These are phyloP conservation scores for Magnaporthiopsis rhizophila DNA, from an alignment of 2,329 filamentous ascomycete species.

Conservation along the genomic window DNA sequence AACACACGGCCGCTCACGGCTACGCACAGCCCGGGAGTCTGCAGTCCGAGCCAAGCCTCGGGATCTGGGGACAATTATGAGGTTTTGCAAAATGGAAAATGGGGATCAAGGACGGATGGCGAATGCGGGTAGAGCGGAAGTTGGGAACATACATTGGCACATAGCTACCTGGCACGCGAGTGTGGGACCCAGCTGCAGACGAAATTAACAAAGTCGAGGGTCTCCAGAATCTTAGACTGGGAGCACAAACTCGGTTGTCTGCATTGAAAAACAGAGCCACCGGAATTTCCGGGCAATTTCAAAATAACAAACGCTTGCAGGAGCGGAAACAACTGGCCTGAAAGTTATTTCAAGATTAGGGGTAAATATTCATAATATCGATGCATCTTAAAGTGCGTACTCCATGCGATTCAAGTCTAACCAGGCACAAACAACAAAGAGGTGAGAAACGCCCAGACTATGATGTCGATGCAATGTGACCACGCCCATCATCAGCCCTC, in stretches of 20 bases:
- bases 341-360: background rate
- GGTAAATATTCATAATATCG: background rate
- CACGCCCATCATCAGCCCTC: slow-evolving; percentile 24
- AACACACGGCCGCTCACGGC: background rate
- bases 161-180: background rate
- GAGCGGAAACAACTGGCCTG: background rate
- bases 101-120: too few species aligned
- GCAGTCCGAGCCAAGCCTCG: background rate
- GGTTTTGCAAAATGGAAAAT: background rate
- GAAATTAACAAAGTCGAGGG: too few species aligned
- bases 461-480: too few species aligned
- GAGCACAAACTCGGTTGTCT: background rate
- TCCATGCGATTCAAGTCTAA: too few species aligned
- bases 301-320: background rate
- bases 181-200: background rate
- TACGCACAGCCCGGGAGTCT: background rate
- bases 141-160: too few species aligned
- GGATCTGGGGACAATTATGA: background rate
- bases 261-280: background rate
- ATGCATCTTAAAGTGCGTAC: too few species aligned
- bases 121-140: background rate
- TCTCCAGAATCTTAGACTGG: too few species aligned
- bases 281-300: background rate
- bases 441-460: too few species aligned
- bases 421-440: too few species aligned